phyloP scores from a whole-genome alignment of 1,139 yeast genomes.

The Debaryomycetaceae sp. region DNA sequence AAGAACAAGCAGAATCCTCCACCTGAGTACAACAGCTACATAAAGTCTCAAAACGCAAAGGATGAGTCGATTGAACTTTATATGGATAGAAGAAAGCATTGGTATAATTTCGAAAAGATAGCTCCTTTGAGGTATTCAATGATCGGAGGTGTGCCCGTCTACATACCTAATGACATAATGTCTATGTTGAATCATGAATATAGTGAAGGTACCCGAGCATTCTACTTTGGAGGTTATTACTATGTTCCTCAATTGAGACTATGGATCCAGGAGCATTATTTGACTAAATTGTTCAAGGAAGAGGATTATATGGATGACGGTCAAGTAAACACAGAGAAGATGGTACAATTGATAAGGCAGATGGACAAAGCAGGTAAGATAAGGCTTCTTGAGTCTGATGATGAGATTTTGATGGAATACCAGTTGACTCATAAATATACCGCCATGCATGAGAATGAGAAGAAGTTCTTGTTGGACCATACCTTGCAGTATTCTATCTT shows the following conservation, averaged over 20 bases:
- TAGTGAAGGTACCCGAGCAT: slow-evolving; percentile 22
- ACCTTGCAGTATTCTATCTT: slow-evolving; percentile 16
- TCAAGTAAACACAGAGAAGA: slow-evolving; percentile 11
- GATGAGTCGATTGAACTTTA: slow-evolving; percentile 21
- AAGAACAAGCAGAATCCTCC: slow-evolving; percentile 31
- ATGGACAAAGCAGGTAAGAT: slow-evolving; percentile 26
- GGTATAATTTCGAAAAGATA: slow-evolving; percentile 29
- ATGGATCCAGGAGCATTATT: slow-evolving; percentile 26
- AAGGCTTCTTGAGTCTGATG: slow-evolving; percentile 27
- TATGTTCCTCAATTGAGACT: slow-evolving; percentile 30
- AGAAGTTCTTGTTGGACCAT: slow-evolving; percentile 20
- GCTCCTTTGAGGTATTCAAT: slow-evolving; percentile 29
- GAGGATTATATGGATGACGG: slow-evolving; percentile 10
- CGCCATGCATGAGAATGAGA: slow-evolving; percentile 33
- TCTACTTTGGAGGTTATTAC: slow-evolving; percentile 23
- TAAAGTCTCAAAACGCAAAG: slow-evolving; percentile 10
- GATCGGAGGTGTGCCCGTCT: slow-evolving; percentile 36
- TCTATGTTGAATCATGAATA: slow-evolving; percentile 31
- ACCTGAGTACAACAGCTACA: slow-evolving; percentile 21
- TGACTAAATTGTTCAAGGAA: slow-evolving; percentile 12
- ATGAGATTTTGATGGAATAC: slow-evolving; percentile 37
- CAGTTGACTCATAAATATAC: slow-evolving; percentile 38
- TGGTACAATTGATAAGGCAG: slow-evolving; percentile 11
- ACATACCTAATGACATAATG: slow-evolving; percentile 33
- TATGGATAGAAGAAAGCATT: slow-evolving; percentile 37